Evolutionary conservation across 1,284 basidiomycete genomes (phyloP).

Genomic region (Mycocalia duriaeana): DNA sequence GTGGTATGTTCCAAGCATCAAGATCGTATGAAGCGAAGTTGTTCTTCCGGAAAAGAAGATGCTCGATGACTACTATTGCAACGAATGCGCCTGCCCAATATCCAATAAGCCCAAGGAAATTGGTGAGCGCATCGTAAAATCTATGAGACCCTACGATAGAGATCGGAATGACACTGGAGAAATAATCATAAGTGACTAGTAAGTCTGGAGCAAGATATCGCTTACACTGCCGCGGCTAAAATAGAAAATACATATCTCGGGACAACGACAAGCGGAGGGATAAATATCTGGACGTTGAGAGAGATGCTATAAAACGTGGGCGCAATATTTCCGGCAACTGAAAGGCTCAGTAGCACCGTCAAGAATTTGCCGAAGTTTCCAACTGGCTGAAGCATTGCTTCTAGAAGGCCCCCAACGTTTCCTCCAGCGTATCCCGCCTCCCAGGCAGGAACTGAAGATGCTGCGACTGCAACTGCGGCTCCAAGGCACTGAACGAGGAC

Average conservation of each 20-base stretch:
- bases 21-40: conserved; percentile 48
- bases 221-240: conserved; percentile 75
- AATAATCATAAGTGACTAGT: conserved; percentile 1
- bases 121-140: conserved; percentile 60
- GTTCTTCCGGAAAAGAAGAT: conserved; percentile 54
- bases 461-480: conserved; percentile 62
- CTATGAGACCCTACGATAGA: conserved; percentile 64
- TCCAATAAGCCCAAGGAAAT: conserved; percentile 72
- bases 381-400: conserved; percentile 66
- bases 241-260: conserved; percentile 87
- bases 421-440: conserved; percentile 50
- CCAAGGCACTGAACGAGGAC: conserved; percentile 72
- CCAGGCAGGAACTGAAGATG: conserved; percentile 66
- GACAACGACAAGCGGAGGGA: conserved; percentile 62
- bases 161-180: conserved; percentile 44
- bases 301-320: conserved; percentile 81
- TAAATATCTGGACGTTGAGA: conserved; percentile 75
- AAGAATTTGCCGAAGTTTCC: conserved; percentile 84
- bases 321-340: conserved; percentile 81
- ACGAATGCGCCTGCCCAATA: conserved; percentile 65
- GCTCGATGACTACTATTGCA: conserved; percentile 59
- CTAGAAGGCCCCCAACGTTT: conserved; percentile 71
- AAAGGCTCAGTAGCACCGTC: conserved; percentile 78
- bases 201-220: conserved; percentile 10
- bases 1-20: conserved; percentile 48